A percentile compares a stretch with the other conserved stretches of the same genome.
phyloP scores from a whole-genome alignment of 2,329 filamentous ascomycete genomes.

The Venturia oleaginea region DNA sequence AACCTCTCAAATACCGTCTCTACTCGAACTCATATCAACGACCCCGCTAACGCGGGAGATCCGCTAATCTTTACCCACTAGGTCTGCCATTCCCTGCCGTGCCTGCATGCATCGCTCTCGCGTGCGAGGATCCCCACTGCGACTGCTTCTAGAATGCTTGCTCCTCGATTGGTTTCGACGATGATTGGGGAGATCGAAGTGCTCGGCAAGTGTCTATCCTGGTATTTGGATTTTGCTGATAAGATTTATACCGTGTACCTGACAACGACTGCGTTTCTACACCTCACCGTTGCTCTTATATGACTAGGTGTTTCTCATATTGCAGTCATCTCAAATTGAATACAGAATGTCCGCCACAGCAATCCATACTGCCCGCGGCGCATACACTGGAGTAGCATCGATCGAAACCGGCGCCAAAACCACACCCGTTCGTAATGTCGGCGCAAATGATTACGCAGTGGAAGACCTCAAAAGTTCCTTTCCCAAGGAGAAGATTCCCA shows the following conservation, averaged over 20 bases:
- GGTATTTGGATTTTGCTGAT: background rate
- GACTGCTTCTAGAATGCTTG: background rate
- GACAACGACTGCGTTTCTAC: background rate
- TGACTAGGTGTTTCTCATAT: background rate
- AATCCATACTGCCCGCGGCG: background rate
- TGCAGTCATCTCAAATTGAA: background rate
- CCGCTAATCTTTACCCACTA: background rate
- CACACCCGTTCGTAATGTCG: background rate
- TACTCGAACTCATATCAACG: background rate
- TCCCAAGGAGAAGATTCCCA: background rate
- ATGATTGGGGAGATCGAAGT: constrained; percentile 4
- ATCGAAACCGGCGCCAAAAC: background rate
- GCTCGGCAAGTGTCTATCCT: background rate
- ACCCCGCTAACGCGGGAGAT: constrained; percentile 3
- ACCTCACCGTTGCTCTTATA: background rate
- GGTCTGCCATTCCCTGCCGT: background rate
- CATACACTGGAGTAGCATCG: background rate
- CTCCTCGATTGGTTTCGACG: too few relatives aligned
- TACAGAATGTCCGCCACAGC: background rate
- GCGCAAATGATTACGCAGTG: background rate
- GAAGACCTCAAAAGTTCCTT: background rate
- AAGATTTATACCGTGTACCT: background rate
- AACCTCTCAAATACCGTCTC: background rate
- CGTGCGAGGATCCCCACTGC: background rate
- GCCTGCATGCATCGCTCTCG: background rate